Percentiles rank a stretch among this genome's conserved stretches.
phyloP scores from a whole-genome alignment of 2,329 filamentous ascomycete genomes.

The Stachybotrys elegans region DNA sequence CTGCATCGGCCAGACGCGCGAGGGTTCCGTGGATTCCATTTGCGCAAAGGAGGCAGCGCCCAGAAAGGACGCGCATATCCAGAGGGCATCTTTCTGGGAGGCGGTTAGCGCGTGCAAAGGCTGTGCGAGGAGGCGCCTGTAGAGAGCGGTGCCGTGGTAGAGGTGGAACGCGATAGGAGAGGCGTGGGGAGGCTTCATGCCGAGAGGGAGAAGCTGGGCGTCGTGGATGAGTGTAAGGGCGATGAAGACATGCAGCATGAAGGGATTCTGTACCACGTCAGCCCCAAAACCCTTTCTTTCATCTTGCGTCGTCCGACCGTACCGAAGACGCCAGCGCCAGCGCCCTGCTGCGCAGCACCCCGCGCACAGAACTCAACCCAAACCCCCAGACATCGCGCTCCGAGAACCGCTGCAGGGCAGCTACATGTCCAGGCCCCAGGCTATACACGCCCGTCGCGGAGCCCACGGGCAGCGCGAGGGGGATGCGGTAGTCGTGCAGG shows the following conservation, averaged over 20 bases:
- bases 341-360: constrained; percentile 29
- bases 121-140: constrained; percentile 35
- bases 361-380: constrained; percentile 22
- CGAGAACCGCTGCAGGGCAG: constrained; percentile 35
- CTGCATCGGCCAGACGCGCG: constrained; percentile 53
- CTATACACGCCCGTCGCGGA: constrained; percentile 18
- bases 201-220: constrained; percentile 27
- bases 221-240: constrained; percentile 50
- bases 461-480: constrained; percentile 16
- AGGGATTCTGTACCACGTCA: constrained; percentile 43
- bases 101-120: constrained; percentile 22
- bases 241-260: constrained; percentile 49
- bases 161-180: constrained; percentile 38
- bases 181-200: constrained; percentile 15
- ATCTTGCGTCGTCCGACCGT: constrained; percentile 11
- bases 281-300: no score
- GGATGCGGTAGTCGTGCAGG: constrained; percentile 14
- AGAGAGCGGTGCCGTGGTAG: constrained; percentile 40
- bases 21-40: constrained; percentile 33
- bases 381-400: constrained; percentile 35
- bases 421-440: constrained; percentile 24
- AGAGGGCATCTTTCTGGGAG: constrained; percentile 39
- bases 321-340: constrained; percentile 33
- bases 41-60: constrained; percentile 40
- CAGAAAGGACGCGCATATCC: constrained; percentile 42